phyloP scores from a whole-genome alignment of 176 grass and related monocot genomes.

The Alopecurus myosuroides region DNA sequence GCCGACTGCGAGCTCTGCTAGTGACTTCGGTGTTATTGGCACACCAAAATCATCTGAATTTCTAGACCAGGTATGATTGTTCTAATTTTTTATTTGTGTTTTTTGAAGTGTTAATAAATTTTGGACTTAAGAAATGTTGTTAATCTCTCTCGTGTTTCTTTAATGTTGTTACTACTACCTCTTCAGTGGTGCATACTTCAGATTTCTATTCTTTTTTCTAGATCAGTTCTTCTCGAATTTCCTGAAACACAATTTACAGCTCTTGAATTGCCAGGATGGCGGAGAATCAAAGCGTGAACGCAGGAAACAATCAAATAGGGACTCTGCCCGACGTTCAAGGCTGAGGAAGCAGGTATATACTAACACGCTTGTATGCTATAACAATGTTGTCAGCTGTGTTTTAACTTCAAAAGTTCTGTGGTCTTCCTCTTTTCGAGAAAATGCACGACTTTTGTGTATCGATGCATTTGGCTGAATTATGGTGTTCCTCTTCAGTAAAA shows the following conservation, averaged over 20 bases:
- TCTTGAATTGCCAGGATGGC: constrained; percentile 48
- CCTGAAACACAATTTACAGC: background rate
- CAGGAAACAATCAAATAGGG: constrained; percentile 81
- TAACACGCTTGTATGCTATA: background rate
- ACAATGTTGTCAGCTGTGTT: background rate
- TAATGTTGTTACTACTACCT: background rate
- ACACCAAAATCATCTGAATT: constrained; percentile 43
- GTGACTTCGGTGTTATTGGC: constrained; percentile 39
- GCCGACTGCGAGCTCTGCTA: constrained; percentile 21
- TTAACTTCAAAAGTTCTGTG: background rate
- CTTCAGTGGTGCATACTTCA: background rate
- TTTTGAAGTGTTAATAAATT: background rate
- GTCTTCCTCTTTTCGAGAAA: background rate
- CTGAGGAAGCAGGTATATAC: constrained; percentile 80
- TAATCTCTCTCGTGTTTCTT: background rate
- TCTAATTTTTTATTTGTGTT: background rate
- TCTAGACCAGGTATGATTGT: constrained; percentile 43
- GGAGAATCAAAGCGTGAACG: constrained; percentile 61
- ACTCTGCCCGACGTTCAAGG: constrained; percentile 84
- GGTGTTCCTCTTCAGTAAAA: background rate
- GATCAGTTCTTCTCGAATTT: background rate
- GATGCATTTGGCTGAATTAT: background rate
- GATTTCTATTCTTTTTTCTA: background rate
- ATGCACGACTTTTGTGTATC: background rate
- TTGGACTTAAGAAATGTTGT: background rate